Base-by-base conservation (phyloP, 2,329 filamentous ascomycete species). In the Aplosporella prunicola region DNA sequence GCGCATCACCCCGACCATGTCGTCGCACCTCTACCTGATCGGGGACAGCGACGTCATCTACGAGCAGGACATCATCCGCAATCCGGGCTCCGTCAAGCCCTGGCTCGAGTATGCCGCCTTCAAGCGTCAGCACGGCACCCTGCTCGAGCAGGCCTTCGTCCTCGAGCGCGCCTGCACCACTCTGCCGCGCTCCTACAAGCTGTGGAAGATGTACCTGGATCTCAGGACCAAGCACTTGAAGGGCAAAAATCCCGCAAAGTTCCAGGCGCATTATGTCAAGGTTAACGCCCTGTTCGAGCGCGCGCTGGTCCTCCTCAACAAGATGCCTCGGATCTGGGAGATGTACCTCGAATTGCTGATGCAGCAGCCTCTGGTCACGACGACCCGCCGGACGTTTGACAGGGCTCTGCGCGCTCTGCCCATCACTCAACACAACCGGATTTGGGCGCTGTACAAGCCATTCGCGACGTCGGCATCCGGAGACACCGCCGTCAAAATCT, bases 271-370 rank as follows among this genome's bases (percentile, higher is more conserved):
- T 55, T 96, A 82, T 62, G 74, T 79, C 55, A 98, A 96, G 62
- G 87, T 96, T 57, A 98, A 98, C 58, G 74, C 84, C 37, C 76
- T 96, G 26, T 98, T 94, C 57, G 91, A 98, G 64, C 76, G 85
- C 49, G 88, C 91, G 3, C 67, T 98, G 35, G 84, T 95, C 41
- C 71, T 98, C 26, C 74, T 98, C 44, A 95, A 98, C 66, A 98
- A 98, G 66, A 98, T 98, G 91, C 91, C 93, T 16, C 76, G 78
- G 48, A 91, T 98, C 56, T 98, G 91, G 93, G 88, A 95, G 58
- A 85, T 96, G 78, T 98, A 95, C 58, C 77, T 98, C 44, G 74
- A 74, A 32, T 96, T 98, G 55, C 69, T 98, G 41, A 77, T 89
- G 56, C 78, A 83, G 53, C 91, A 98, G 58, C 91, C 91, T n/a